Conservation (phyloP, 2,329 filamentous ascomycete species). For the Penicillium decumbens region DNA sequence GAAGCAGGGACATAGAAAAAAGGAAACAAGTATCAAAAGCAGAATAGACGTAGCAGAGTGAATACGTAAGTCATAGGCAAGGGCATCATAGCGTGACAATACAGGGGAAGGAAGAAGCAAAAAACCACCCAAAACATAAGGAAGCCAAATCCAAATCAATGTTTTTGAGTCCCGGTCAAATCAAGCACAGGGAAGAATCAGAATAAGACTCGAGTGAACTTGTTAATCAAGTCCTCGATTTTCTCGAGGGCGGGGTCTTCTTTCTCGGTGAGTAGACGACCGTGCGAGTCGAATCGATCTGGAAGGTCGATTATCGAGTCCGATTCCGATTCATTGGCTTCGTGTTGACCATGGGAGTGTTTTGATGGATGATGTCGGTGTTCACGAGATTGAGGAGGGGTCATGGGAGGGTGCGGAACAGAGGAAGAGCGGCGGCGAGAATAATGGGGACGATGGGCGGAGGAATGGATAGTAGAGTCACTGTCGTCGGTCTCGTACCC, state of each 20-base stretch:
- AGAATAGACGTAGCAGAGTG: not conserved
- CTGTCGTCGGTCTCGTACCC: slow-evolving; percentile 45
- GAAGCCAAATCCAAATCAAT: not conserved
- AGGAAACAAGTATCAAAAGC: not conserved
- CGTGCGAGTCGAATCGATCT: slow-evolving; percentile 42
- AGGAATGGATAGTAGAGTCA: slow-evolving; percentile 33
- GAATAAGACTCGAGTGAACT: slow-evolving; percentile 25
- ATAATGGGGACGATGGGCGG: slow-evolving; percentile 21
- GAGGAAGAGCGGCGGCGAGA: slow-evolving; percentile 24
- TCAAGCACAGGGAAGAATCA: slow-evolving; percentile 6
- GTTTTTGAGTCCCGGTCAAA: not conserved
- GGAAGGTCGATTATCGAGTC: slow-evolving; percentile 45
- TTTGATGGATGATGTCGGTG: slow-evolving; percentile 1
- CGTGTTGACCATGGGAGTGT: slow-evolving; percentile 1
- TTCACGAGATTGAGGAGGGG: slow-evolving; percentile 6
- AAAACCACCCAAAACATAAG: not conserved
- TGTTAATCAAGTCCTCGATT: slow-evolving; percentile 35
- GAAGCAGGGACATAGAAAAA: not conserved
- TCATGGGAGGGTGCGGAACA: slow-evolving; percentile 16
- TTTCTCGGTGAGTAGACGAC: slow-evolving; percentile 33
- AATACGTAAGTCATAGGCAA: not conserved
- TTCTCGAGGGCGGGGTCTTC: slow-evolving; percentile 34
- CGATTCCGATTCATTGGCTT: slow-evolving; percentile 29
- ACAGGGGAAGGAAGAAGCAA: not conserved
- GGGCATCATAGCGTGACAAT: not conserved